Conservation (phyloP, 176 grass and related monocot species). For the Avena atlantica region DNA sequence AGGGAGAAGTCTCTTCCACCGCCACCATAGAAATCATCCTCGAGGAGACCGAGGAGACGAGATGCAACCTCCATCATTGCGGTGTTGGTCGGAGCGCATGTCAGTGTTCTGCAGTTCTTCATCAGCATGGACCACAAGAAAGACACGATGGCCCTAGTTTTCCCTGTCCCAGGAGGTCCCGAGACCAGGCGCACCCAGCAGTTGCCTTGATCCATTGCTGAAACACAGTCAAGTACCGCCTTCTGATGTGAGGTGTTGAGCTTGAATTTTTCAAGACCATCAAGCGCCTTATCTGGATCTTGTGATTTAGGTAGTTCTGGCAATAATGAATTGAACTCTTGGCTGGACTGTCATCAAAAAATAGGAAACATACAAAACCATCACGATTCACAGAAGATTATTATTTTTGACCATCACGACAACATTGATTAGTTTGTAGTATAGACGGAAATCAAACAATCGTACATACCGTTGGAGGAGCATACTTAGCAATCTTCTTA, state of each 20-base stretch:
- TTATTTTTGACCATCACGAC: too few species aligned
- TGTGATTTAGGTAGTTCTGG: neutral
- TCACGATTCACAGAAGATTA: too few species aligned
- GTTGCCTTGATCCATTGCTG: conserved; percentile 16
- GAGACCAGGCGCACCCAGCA: conserved; percentile 56
- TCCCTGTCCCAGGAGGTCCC: conserved; percentile 75
- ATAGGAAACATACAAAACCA: too few species aligned
- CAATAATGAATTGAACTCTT: neutral
- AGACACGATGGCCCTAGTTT: conserved; percentile 64
- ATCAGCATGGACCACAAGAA: conserved; percentile 17
- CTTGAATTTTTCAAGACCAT: conserved; percentile 23
- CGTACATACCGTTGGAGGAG: too few species aligned
- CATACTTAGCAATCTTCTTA: too few species aligned
- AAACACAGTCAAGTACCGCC: conserved; percentile 49
- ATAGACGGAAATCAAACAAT: too few species aligned
- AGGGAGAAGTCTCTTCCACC: neutral
- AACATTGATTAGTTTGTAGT: too few species aligned
- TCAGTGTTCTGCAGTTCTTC: conserved; percentile 24
- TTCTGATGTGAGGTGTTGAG: conserved; percentile 55
- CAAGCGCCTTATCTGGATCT: neutral
- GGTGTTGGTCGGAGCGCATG: conserved; percentile 67
- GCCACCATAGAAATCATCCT: too few species aligned
- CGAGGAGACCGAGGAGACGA: conserved; percentile 41
- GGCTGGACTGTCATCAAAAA: too few species aligned
- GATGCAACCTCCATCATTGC: conserved; percentile 59